Base-by-base conservation (phyloP, 2,329 filamentous ascomycete genomes). In the Phyllosticta capitalensis region DNA sequence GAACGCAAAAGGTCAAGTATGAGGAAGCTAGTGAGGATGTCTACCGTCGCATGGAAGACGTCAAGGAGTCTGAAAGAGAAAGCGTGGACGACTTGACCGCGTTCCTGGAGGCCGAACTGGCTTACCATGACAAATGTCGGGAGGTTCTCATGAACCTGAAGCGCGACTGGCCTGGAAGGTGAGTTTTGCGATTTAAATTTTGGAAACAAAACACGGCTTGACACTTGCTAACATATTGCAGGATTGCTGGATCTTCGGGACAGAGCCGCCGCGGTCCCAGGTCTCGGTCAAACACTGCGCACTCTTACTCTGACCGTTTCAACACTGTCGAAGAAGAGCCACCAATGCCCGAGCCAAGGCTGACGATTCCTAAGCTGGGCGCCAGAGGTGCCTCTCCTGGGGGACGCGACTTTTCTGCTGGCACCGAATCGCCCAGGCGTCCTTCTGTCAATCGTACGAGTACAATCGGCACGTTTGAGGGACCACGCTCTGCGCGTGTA, bases 11-110 rank as follows among this genome's bases (percentile, higher is more conserved):
- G 73, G 89, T 90, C 67, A 97, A 97, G 75, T 97, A 96, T 69
- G 94, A 97, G 70, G 94, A 97, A 76, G 87, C 90, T 17, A 94
- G 83, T 69, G 92, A 97, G 69, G 92, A 97, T 67, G 92, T 97
- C 58, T 82, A 87, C 66, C 84, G 92, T 61, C 83, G 92, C 59
- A 97, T 97, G 94, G 85, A 95, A 74, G 92, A 97, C 69, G 95
- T 97, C 76, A 92, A 94, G 76, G 92, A 96, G 67, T 83, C 90
- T 21, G 92, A 97, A 74, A 81, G 79, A 51, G 92, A 97, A 64
- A 90, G 86, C 68, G 83, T 96, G 50, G 80, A 82, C 54, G 90
- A 96, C 68, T 78, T 97, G 60, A 85, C 85, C 3, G 78, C 83
- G 19, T 95, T 97, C 71, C 77, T 97, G 56, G 92, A 97, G 63